Percentiles rank a stretch among this genome's conserved stretches.
Conservation (phyloP, 148 eudicot genomes). For the Chenopodium suecicum region DNA sequence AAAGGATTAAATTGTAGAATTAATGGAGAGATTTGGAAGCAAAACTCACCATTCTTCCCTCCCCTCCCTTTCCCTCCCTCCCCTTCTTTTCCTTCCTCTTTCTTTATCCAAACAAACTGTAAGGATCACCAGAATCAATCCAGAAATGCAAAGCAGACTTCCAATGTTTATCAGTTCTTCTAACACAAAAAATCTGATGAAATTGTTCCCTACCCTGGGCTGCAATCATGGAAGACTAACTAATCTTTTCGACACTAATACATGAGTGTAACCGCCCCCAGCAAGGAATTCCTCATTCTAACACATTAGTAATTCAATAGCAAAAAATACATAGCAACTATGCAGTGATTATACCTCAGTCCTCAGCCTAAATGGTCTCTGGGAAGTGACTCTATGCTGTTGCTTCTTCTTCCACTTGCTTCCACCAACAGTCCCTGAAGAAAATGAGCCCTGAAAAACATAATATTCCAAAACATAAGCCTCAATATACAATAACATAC, state of each 20-base stretch:
- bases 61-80: too few species aligned
- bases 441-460: slow-evolving; percentile 60
- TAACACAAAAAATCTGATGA: background rate
- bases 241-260: too few species aligned
- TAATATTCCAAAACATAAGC: background rate
- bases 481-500: background rate
- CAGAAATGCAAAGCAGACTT: background rate
- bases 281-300: background rate
- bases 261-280: background rate
- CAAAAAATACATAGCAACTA: background rate
- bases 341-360: slow-evolving; percentile 62
- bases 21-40: too few species aligned
- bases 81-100: too few species aligned
- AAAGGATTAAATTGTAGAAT: too few species aligned
- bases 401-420: slow-evolving; percentile 62
- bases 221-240: background rate
- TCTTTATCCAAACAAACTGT: too few species aligned
- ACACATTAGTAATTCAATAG: background rate
- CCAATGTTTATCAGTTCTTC: background rate
- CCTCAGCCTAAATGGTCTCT: slow-evolving; percentile 75
- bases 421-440: slow-evolving; percentile 54
- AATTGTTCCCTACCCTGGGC: background rate
- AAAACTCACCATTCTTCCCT: too few species aligned
- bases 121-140: background rate
- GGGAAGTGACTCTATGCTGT: slow-evolving; percentile 60